These are phyloP conservation scores for Rhypophila decipiens DNA, from an alignment of 495 filamentous ascomycete genomes.

Conservation along the genomic window DNA sequence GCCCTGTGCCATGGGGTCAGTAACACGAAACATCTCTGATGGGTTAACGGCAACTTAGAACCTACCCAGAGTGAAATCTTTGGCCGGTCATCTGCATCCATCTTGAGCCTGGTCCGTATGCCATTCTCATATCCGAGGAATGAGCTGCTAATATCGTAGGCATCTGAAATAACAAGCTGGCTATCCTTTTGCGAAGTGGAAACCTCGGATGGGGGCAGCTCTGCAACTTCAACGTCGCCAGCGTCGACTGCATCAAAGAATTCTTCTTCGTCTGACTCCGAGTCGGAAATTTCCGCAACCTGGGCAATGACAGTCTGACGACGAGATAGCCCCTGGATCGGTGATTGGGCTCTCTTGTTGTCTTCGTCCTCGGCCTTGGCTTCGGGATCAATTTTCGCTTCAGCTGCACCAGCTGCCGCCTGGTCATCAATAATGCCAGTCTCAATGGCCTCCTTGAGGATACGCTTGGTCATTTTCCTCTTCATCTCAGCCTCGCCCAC, in stretches of 20 bases:
- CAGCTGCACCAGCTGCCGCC: conserved; percentile 24
- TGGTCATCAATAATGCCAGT: conserved; percentile 40
- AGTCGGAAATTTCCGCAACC: conserved; percentile 62
- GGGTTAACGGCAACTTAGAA: conserved; percentile 16
- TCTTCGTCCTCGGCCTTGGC: conserved; percentile 32
- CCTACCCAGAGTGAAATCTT: conserved; percentile 95
- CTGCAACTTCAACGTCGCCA: conserved; percentile 75
- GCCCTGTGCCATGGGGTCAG: conserved; percentile 46
- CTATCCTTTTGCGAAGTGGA: conserved; percentile 33
- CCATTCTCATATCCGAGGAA: conserved; percentile 91
- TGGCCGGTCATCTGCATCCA: conserved; percentile 88
- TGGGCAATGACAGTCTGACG: conserved; percentile 55
- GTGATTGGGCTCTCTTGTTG: conserved; percentile 34
- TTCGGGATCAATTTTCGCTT: conserved; percentile 17
- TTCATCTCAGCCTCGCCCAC: conserved; percentile 89
- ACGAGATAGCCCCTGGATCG: conserved; percentile 36
- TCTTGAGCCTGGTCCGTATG: conserved; percentile 66
- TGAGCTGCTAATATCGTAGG: conserved; percentile 61
- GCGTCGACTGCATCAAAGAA: conserved; percentile 97
- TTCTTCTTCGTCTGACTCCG: conserved; percentile 80
- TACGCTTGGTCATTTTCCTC: conserved; percentile 80
- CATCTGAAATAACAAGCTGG: conserved; percentile 37
- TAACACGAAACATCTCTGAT: neutral
- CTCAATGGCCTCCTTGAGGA: conserved; percentile 79
- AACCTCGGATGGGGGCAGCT: conserved; percentile 42